Conservation (phyloP, 2,329 filamentous ascomycete genomes). For the Nothophaeocryptopus gaeumannii region DNA sequence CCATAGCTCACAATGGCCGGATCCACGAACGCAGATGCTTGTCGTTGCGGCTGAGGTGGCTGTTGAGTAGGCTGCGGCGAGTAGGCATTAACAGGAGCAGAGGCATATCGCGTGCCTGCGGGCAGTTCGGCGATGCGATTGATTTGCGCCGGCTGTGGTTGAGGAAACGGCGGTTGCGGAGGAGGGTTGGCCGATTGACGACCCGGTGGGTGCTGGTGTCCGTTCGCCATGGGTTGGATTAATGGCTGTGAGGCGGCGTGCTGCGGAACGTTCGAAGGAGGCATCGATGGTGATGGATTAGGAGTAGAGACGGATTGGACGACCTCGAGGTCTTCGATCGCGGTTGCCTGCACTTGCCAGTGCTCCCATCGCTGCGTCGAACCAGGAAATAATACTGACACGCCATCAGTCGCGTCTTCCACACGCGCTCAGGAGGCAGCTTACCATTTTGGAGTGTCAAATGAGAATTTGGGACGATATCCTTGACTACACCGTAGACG, state of each 20-base stretch:
- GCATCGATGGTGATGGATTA: constrained; percentile 6
- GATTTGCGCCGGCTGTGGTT: constrained; percentile 9
- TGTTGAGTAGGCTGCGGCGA: constrained; percentile 23
- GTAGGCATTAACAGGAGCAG: constrained; percentile 11
- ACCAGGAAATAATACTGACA: constrained; percentile 52
- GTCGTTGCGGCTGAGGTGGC: constrained; percentile 33
- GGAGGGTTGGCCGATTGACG: constrained; percentile 5
- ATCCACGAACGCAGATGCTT: constrained; percentile 61
- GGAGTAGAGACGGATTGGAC: constrained; percentile 21
- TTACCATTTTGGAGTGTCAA: constrained; percentile 71
- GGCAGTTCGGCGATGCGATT: constrained; percentile 25
- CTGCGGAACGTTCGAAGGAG: not conserved
- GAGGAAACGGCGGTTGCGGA: constrained; percentile 10
- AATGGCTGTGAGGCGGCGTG: constrained; percentile 4
- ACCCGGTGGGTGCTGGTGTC: constrained; percentile 8
- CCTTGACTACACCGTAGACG: constrained; percentile 67
- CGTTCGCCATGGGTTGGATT: constrained; percentile 3
- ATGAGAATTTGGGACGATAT: constrained; percentile 63
- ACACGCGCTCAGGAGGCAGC: constrained; percentile 21
- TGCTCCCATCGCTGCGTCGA: constrained; percentile 52
- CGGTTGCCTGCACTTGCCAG: constrained; percentile 57
- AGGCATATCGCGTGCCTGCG: constrained; percentile 10
- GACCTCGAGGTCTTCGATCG: constrained; percentile 60
- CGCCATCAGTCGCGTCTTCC: constrained; percentile 28
- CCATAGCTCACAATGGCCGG: constrained; percentile 75